These are phyloP conservation scores for Protea cynaroides DNA, from an alignment of 164 flowering plant species.

Conservation along the genomic window DNA sequence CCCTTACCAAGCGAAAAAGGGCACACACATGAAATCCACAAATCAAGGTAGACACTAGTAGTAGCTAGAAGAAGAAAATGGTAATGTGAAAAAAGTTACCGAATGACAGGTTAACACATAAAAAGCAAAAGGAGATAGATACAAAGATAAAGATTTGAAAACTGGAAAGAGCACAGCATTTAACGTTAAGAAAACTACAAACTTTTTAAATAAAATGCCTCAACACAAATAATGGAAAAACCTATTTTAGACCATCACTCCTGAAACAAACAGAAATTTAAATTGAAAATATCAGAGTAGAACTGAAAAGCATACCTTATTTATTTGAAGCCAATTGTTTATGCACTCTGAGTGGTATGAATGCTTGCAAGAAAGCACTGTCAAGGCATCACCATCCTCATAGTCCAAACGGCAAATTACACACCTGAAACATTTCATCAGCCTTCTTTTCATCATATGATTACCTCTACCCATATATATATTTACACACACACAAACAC, in stretches of 20 bases:
- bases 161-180: neutral
- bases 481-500: no score
- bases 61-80: no score
- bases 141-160: no score
- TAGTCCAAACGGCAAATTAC: constrained; percentile 78
- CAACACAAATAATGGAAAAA: neutral
- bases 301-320: constrained; percentile 41
- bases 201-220: neutral
- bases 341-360: constrained; percentile 83
- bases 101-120: no score
- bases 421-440: constrained; percentile 46
- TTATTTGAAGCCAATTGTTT: constrained; percentile 83
- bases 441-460: neutral
- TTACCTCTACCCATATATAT: neutral
- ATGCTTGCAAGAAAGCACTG: constrained; percentile 80
- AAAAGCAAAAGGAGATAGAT: no score
- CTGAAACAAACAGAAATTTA: neutral
- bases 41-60: no score
- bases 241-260: neutral
- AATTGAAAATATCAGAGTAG: neutral
- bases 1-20: no score
- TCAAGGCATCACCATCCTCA: constrained; percentile 73
- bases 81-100: no score
- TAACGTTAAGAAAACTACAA: neutral
- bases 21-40: no score